Evolutionary conservation across 805 yeast genomes (phyloP).

Genomic region (Cyberlindnera xylosilytica): DNA sequence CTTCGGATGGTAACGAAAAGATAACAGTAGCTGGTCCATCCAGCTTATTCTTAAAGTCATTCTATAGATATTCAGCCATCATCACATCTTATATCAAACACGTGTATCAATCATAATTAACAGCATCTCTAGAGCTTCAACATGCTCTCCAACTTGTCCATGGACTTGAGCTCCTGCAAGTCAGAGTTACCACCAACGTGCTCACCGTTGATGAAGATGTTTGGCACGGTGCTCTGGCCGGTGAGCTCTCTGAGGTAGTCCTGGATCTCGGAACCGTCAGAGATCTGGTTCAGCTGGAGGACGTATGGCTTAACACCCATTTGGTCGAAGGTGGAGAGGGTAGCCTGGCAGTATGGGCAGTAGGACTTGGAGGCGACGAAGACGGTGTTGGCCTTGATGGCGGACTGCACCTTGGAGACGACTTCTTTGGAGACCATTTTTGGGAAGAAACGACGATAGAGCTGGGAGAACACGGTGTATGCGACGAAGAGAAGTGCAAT

Average conservation of each 20-base stretch:
- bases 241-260: slow-evolving; percentile 71
- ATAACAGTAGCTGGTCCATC: too few species aligned
- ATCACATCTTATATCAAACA: neutral
- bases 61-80: too few species aligned
- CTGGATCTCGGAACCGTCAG: slow-evolving; percentile 82
- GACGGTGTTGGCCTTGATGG: slow-evolving; percentile 63
- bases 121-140: slow-evolving; percentile 30
- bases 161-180: slow-evolving; percentile 64
- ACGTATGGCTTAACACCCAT: slow-evolving; percentile 44
- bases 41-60: too few species aligned
- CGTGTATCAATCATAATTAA: neutral
- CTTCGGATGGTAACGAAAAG: slow-evolving; percentile 42
- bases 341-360: slow-evolving; percentile 62
- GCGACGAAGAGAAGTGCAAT: slow-evolving; percentile 1
- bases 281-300: slow-evolving; percentile 45
- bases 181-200: slow-evolving; percentile 97
- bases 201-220: slow-evolving; percentile 82
- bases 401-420: slow-evolving; percentile 52
- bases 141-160: slow-evolving; percentile 52
- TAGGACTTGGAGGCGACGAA: slow-evolving; percentile 81
- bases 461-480: slow-evolving; percentile 1
- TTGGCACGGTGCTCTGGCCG: slow-evolving; percentile 93
- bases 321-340: slow-evolving; percentile 37
- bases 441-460: slow-evolving; percentile 10
- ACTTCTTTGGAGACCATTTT: slow-evolving; percentile 59